phyloP scores from a whole-genome alignment of 1,284 basidiomycete genomes.

The Coniferiporia sulphurascens region DNA sequence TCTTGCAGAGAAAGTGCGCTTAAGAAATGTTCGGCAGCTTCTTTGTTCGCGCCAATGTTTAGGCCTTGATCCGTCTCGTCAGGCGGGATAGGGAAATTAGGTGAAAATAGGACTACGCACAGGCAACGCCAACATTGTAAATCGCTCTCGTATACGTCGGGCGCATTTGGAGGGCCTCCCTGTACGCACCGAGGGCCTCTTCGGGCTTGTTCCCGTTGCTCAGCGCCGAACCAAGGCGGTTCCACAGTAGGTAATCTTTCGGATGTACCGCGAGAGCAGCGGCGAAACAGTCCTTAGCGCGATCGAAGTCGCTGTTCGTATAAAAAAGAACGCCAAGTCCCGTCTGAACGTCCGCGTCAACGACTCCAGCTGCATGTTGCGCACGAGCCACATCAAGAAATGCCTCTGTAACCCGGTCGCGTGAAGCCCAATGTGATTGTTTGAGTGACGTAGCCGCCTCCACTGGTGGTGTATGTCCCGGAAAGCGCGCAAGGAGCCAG shows the following conservation, averaged over 20 bases:
- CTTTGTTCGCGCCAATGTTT: slow-evolving; percentile 93
- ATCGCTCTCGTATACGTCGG: slow-evolving; percentile 97
- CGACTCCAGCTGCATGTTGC: slow-evolving; percentile 63
- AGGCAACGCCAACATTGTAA: slow-evolving; percentile 96
- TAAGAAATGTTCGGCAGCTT: slow-evolving; percentile 96
- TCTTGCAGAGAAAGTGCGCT: slow-evolving; percentile 86
- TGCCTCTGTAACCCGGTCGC: slow-evolving; percentile 76
- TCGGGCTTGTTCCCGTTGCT: slow-evolving; percentile 96
- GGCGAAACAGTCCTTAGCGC: slow-evolving; percentile 88
- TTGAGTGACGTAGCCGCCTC: slow-evolving; percentile 55
- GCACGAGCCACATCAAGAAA: slow-evolving; percentile 83
- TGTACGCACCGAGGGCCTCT: slow-evolving; percentile 92
- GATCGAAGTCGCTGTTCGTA: slow-evolving; percentile 72
- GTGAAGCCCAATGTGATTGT: slow-evolving; percentile 80
- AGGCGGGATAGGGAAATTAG: slow-evolving; percentile 5
- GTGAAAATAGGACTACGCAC: slow-evolving; percentile 39
- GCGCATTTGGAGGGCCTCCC: slow-evolving; percentile 87
- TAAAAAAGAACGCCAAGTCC: slow-evolving; percentile 95
- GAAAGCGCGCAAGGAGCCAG: slow-evolving; percentile 81
- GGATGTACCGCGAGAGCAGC: slow-evolving; percentile 78
- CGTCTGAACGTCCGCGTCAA: slow-evolving; percentile 93
- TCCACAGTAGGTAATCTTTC: slow-evolving; percentile 95
- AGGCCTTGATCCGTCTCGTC: slow-evolving; percentile 48
- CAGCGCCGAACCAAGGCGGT: slow-evolving; percentile 90
- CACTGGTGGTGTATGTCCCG: slow-evolving; percentile 49